A percentile compares a stretch with the other conserved stretches of the same genome.
These are phyloP conservation scores for Polygonum aviculare DNA, from an alignment of 148 eudicot genomes.

Conservation along the genomic window DNA sequence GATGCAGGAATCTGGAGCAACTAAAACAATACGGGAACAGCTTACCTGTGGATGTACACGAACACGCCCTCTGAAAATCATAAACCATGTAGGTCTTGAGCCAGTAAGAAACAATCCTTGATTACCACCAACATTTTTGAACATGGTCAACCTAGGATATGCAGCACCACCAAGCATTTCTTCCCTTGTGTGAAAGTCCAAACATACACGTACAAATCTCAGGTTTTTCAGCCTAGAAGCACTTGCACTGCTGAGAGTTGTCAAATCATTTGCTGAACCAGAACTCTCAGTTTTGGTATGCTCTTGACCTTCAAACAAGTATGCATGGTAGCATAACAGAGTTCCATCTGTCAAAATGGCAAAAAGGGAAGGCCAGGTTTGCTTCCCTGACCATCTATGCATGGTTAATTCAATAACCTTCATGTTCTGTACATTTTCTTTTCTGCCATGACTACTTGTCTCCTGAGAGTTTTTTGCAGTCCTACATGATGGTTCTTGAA, in stretches of 20 bases:
- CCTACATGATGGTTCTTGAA: constrained; percentile 37
- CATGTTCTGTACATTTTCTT: constrained; percentile 49
- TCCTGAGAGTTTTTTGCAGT: constrained; percentile 25
- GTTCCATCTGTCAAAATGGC: constrained; percentile 86
- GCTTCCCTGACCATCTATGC: constrained; percentile 80
- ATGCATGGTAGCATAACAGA: constrained; percentile 86
- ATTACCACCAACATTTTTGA: constrained; percentile 79
- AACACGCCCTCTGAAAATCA: constrained; percentile 85
- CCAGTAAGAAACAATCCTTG: constrained; percentile 85
- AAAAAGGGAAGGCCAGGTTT: constrained; percentile 75
- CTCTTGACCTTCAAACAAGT: constrained; percentile 72
- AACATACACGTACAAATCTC: constrained; percentile 69
- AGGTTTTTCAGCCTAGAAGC: constrained; percentile 82
- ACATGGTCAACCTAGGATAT: constrained; percentile 52
- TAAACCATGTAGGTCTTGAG: constrained; percentile 84
- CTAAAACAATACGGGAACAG: background rate
- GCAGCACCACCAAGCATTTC: constrained; percentile 42
- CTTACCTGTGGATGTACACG: constrained; percentile 97
- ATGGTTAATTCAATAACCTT: constrained; percentile 74
- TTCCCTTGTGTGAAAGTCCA: constrained; percentile 76
- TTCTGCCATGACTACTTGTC: constrained; percentile 45
- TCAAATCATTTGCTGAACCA: constrained; percentile 29
- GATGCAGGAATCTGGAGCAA: background rate
- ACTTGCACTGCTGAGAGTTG: constrained; percentile 29
- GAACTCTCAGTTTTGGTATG: constrained; percentile 47